These are phyloP conservation scores for Pythium myriotylum DNA, from an alignment of 352 stramenopile genomes.

Conservation along the genomic window DNA sequence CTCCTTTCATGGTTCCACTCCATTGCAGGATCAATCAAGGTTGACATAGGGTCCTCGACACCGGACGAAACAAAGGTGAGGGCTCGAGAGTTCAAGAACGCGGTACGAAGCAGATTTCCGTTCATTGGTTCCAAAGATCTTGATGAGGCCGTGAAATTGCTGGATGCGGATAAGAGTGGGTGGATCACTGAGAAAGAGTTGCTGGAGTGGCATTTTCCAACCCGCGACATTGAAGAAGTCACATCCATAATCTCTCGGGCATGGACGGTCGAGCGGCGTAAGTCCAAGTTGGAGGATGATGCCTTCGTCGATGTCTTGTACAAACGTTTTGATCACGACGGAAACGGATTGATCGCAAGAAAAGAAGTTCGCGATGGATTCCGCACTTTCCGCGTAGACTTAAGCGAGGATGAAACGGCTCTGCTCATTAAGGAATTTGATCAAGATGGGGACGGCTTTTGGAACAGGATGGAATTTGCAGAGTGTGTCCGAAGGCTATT, in stretches of 20 bases:
- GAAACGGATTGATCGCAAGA: slow-evolving; percentile 59
- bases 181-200: slow-evolving; percentile 73
- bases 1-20: slow-evolving; percentile 53
- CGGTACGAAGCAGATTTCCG: slow-evolving; percentile 32
- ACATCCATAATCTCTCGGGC: slow-evolving; percentile 35
- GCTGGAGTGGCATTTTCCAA: slow-evolving; percentile 48
- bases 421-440: slow-evolving; percentile 62
- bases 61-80: slow-evolving; percentile 47
- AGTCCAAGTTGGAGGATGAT: slow-evolving; percentile 9
- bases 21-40: slow-evolving; percentile 39
- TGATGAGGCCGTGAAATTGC: slow-evolving; percentile 38
- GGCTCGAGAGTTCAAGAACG: slow-evolving; percentile 57
- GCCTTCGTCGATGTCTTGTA: slow-evolving; percentile 43
- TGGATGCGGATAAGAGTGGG: slow-evolving; percentile 63
- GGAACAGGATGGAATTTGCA: slow-evolving; percentile 52
- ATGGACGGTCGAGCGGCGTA: slow-evolving; percentile 33
- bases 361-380: slow-evolving; percentile 60
- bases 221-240: slow-evolving; percentile 69
- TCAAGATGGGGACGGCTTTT: slow-evolving; percentile 51
- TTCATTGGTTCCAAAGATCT: slow-evolving; percentile 29
- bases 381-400: slow-evolving; percentile 34
- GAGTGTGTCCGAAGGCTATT: slow-evolving; percentile 46
- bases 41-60: slow-evolving; percentile 1
- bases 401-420: slow-evolving; percentile 45
- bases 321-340: slow-evolving; percentile 53